A percentile compares a stretch with the other conserved stretches of the same genome.
Conservation (phyloP, 768 basidiomycete species). For the Ramaria sp. region DNA sequence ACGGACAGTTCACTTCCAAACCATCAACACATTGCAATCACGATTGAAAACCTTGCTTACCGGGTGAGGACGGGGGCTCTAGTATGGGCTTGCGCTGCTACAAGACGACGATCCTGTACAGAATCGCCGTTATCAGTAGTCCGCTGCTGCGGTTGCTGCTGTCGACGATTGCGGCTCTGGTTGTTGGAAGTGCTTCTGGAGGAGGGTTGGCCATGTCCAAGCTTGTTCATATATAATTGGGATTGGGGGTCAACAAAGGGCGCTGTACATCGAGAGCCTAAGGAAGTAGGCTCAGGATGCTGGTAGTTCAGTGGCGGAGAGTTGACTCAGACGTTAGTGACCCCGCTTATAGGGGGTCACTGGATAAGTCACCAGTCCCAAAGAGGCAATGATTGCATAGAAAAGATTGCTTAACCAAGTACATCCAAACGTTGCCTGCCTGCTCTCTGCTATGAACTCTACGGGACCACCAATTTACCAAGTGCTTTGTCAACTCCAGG, state of each 20-base stretch:
- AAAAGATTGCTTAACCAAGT: no score
- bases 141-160: neutral
- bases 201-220: neutral
- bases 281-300: neutral
- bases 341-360: no score
- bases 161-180: neutral
- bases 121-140: neutral
- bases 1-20: conserved; percentile 34
- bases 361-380: no score
- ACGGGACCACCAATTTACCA: no score
- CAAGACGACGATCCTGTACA: neutral
- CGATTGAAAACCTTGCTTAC: neutral
- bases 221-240: neutral
- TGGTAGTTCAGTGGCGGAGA: neutral
- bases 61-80: conserved; percentile 1
- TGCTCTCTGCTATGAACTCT: no score
- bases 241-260: neutral
- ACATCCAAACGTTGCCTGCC: no score
- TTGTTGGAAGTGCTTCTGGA: neutral
- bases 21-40: neutral
- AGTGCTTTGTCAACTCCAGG: no score
- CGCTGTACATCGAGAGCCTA: neutral
- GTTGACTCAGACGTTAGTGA: neutral
- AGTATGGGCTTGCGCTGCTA: neutral
- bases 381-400: no score